phyloP scores from a whole-genome alignment of 176 grass and related monocot species.

The Olyra latifolia region DNA sequence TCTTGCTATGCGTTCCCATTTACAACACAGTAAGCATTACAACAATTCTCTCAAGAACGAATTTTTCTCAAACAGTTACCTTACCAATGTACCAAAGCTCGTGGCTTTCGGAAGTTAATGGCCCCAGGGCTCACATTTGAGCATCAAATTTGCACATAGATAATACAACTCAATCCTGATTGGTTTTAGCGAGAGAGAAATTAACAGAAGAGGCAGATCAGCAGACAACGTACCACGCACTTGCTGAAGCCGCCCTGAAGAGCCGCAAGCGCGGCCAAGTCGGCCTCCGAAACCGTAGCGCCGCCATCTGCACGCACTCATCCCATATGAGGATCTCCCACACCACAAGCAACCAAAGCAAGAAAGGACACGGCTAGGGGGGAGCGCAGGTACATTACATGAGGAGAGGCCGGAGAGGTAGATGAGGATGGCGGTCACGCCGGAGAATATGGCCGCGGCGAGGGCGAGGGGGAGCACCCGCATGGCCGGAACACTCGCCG shows the following conservation, averaged over 20 bases:
- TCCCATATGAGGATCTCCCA: conserved; percentile 29
- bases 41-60: not conserved
- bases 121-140: not conserved
- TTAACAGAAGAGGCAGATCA: not conserved
- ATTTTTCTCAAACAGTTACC: not conserved
- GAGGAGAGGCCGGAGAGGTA: conserved; percentile 81
- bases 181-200: not conserved
- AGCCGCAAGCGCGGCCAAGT: conserved; percentile 54
- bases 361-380: not conserved
- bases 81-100: not conserved
- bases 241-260: conserved; percentile 70
- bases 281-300: conserved; percentile 50
- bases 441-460: conserved; percentile 56
- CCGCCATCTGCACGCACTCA: conserved; percentile 45
- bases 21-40: not conserved
- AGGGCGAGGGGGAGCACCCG: conserved; percentile 66
- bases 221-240: conserved; percentile 74
- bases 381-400: conserved; percentile 27
- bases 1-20: not conserved
- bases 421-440: conserved; percentile 65
- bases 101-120: not conserved
- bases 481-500: conserved; percentile 47
- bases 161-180: not conserved
- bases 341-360: not conserved
- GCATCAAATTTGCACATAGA: not conserved